Percentiles rank a stretch among this genome's conserved stretches.
Evolutionary conservation across 345 rosid species (phyloP).

Genomic region (Heritiera littoralis): DNA sequence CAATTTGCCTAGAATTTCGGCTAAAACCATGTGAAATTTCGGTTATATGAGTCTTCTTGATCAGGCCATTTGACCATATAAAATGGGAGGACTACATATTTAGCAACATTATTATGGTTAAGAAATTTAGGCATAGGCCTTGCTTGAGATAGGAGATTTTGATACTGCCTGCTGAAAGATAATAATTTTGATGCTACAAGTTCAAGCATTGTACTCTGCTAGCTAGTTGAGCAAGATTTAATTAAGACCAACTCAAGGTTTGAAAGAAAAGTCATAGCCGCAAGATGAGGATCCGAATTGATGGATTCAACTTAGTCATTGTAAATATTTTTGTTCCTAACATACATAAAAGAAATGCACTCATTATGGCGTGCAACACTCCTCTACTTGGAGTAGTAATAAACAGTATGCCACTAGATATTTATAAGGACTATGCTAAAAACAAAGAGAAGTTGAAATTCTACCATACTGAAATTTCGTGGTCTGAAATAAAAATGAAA

Average conservation of each 20-base stretch:
- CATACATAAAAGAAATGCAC: background rate
- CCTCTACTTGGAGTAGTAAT: background rate
- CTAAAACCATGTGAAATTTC: slow-evolving; percentile 12
- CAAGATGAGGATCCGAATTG: background rate
- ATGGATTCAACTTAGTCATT: background rate
- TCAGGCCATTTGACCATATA: background rate
- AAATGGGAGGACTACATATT: background rate
- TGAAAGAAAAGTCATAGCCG: background rate
- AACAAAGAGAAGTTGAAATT: background rate
- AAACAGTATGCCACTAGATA: background rate
- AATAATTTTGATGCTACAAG: background rate
- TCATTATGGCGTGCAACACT: background rate
- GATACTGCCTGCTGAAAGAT: background rate
- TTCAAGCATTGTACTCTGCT: background rate
- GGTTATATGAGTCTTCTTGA: background rate
- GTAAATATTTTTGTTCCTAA: background rate
- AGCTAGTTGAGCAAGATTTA: background rate
- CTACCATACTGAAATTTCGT: background rate
- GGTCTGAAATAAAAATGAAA: background rate
- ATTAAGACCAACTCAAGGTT: background rate
- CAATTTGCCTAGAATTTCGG: background rate
- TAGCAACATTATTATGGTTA: background rate
- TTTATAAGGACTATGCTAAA: background rate
- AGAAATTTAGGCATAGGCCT: background rate
- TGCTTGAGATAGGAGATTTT: background rate